A percentile compares a stretch with the other conserved stretches of the same genome.
Evolutionary conservation across 2,329 filamentous ascomycete genomes (phyloP).

Genomic region (Nannizzia gypsea): DNA sequence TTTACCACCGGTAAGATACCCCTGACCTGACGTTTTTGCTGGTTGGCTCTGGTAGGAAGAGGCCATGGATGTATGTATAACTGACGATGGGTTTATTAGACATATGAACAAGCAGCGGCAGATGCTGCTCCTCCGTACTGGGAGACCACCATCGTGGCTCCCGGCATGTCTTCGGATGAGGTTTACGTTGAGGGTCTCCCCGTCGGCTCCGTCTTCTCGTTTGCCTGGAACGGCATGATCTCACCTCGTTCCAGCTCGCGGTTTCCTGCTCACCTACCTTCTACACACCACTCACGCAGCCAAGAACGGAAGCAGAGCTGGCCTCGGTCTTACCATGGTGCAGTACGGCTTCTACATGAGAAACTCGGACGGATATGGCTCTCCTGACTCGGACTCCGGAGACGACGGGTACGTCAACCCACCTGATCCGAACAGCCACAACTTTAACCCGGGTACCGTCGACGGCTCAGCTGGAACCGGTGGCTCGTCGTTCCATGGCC

Average conservation of each 20-base stretch:
- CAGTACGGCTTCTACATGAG: conserved; percentile 98
- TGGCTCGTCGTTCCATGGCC: conserved; percentile 34
- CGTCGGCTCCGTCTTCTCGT: conserved; percentile 72
- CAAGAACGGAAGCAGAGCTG: conserved; percentile 91
- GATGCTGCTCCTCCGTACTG: conserved; percentile 95
- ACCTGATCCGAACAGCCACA: conserved; percentile 77
- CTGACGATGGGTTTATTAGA: conserved; percentile 40
- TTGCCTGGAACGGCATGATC: conserved; percentile 75
- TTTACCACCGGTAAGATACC: conserved; percentile 76
- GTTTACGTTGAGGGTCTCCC: conserved; percentile 95
- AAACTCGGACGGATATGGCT: conserved; percentile 30
- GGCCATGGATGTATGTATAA: neutral
- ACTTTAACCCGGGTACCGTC: conserved; percentile 67
- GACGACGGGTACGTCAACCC: conserved; percentile 40
- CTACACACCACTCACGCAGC: conserved; percentile 95
- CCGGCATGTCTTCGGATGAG: conserved; percentile 82
- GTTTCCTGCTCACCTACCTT: conserved; percentile 94
- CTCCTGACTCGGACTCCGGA: conserved; percentile 40
- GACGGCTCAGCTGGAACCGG: conserved; percentile 25
- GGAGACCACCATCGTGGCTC: conserved; percentile 96
- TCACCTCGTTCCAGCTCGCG: conserved; percentile 95
- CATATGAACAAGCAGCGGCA: conserved; percentile 95
- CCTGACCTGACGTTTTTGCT: neutral
- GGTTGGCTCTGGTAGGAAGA: too few relatives aligned
- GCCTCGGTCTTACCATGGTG: conserved; percentile 86